Percentiles rank a stretch among this genome's conserved stretches.
Conservation (phyloP, 2,329 filamentous ascomycete genomes). For the Triangularia verruculosa region DNA sequence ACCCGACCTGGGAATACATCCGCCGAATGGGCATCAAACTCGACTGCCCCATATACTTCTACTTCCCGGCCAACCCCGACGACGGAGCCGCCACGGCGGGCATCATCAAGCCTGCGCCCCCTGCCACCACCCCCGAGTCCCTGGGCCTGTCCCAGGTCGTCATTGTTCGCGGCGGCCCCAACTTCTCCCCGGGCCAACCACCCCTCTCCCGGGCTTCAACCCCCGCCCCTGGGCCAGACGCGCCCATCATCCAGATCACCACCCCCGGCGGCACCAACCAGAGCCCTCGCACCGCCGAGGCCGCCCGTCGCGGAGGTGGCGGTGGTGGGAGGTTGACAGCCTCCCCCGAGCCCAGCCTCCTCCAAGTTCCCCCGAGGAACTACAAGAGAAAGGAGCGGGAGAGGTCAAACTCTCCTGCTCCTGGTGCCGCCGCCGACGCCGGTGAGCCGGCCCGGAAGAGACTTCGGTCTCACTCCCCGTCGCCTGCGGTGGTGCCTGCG, state of each 20-base stretch:
- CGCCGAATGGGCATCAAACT: not conserved
- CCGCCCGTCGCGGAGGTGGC: not conserved
- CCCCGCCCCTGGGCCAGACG: not conserved
- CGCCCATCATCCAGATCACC: not conserved
- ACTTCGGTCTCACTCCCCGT: not conserved
- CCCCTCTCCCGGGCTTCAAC: not conserved
- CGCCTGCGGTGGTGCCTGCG: not conserved
- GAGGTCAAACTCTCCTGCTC: not conserved
- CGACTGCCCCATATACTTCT: not conserved
- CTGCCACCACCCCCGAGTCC: not conserved
- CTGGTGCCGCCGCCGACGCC: too few species aligned
- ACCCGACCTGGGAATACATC: not conserved
- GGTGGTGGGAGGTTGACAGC: not conserved
- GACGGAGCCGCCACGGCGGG: not conserved
- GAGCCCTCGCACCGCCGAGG: not conserved
- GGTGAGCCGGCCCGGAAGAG: not conserved
- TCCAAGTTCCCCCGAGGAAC: not conserved
- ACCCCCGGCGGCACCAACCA: not conserved
- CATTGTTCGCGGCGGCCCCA: not conserved
- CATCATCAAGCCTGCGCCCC: not conserved
- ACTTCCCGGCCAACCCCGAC: not conserved
- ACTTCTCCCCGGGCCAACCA: not conserved
- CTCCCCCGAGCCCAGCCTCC: not conserved
- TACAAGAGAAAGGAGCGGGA: not conserved
- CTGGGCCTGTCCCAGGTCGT: not conserved